Evolutionary conservation across 2,329 filamentous ascomycete genomes (phyloP).

Genomic region (Exophiala sideris): DNA sequence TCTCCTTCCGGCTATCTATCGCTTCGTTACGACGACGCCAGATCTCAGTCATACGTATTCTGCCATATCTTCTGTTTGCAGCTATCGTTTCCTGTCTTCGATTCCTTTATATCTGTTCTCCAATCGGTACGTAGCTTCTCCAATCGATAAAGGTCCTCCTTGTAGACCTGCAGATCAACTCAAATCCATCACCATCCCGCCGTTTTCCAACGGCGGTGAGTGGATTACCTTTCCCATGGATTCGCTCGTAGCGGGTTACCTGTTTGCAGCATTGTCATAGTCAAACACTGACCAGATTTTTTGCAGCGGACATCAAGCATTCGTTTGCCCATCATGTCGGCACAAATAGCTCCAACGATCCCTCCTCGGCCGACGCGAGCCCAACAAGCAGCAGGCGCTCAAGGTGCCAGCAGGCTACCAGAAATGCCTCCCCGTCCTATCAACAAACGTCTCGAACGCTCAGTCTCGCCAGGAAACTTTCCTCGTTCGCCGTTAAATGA

Average conservation of each 20-base stretch:
- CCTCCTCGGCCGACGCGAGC: slow-evolving; percentile 61
- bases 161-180: slow-evolving; percentile 3
- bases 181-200: not conserved
- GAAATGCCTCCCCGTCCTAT: slow-evolving; percentile 74
- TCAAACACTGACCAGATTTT: slow-evolving; percentile 2
- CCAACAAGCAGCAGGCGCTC: slow-evolving; percentile 43
- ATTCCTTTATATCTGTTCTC: slow-evolving; percentile 13
- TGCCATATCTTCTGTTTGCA: slow-evolving; percentile 4
- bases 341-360: slow-evolving; percentile 52
- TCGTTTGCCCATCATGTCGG: slow-evolving; percentile 36
- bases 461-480: slow-evolving; percentile 73
- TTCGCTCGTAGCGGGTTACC: not conserved
- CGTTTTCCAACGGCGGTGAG: slow-evolving; percentile 8
- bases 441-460: slow-evolving; percentile 65
- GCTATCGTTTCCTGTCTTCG: not conserved
- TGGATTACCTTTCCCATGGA: not conserved
- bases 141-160: slow-evolving; percentile 8
- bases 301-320: slow-evolving; percentile 25
- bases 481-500: slow-evolving; percentile 85
- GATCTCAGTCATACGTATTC: not conserved
- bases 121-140: slow-evolving; percentile 17
- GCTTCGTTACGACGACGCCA: not conserved
- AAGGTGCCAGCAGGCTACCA: slow-evolving; percentile 55
- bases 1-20: not conserved
- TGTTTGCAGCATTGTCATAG: no score